Evolutionary conservation across 257 asterid genomes (phyloP).

Genomic region (Ilex aquifolium): DNA sequence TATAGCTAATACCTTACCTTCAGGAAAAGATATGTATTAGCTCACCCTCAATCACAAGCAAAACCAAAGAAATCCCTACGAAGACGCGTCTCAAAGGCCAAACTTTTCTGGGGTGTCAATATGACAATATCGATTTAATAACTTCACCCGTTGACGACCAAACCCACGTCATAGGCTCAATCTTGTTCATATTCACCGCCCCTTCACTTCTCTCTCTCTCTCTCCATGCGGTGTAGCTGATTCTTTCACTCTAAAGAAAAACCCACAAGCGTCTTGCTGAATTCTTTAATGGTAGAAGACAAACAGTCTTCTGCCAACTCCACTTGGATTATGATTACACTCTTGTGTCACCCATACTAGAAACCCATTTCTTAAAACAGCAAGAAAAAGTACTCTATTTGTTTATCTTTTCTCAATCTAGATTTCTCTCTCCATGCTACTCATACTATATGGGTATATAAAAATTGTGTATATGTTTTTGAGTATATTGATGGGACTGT

Average conservation of each 20-base stretch:
- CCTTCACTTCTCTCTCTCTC: conserved; percentile 2
- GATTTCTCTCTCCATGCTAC: neutral
- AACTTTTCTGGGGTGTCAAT: too few relatives aligned
- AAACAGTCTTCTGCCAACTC: neutral
- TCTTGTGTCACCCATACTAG: too few relatives aligned
- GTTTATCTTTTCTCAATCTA: neutral
- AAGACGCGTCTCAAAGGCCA: too few relatives aligned
- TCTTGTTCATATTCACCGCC: too few relatives aligned
- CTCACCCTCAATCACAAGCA: too few relatives aligned
- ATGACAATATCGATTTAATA: too few relatives aligned
- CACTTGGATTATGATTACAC: neutral
- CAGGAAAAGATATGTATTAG: too few relatives aligned
- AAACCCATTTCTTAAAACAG: neutral
- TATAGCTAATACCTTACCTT: too few relatives aligned
- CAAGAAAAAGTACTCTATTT: neutral
- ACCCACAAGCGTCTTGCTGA: conserved; percentile 19
- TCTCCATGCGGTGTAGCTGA: neutral
- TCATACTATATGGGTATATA: neutral
- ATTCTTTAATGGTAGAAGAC: conserved; percentile 13
- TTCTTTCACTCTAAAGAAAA: conserved; percentile 1
- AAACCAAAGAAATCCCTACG: too few relatives aligned
- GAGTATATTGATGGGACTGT: conserved; percentile 43
- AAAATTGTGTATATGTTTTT: neutral
- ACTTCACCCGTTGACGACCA: neutral
- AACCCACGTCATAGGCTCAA: neutral